Percentiles rank a stretch among this genome's conserved stretches.
These are phyloP conservation scores for Agaricus subrufescens DNA, from an alignment of 768 basidiomycete species.

Conservation along the genomic window DNA sequence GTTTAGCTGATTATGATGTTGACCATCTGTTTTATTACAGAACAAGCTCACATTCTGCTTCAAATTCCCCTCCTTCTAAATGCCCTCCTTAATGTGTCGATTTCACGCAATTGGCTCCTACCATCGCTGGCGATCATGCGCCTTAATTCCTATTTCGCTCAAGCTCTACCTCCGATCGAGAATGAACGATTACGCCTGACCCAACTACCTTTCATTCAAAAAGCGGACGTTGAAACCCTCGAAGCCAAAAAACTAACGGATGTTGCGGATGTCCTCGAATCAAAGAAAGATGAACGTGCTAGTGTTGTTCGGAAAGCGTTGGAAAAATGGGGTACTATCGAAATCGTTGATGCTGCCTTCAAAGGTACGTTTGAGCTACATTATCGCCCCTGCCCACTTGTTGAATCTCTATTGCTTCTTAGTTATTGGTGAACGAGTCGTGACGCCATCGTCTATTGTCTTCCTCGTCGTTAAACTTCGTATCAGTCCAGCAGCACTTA, in stretches of 20 bases:
- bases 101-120: conserved; percentile 85
- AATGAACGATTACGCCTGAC: conserved; percentile 46
- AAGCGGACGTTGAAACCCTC: conserved; percentile 39
- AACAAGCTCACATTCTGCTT: conserved; percentile 66
- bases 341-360: conserved; percentile 80
- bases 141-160: conserved; percentile 76
- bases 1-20: not conserved
- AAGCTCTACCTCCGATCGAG: conserved; percentile 67
- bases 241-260: conserved; percentile 38
- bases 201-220: conserved; percentile 74
- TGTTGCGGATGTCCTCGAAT: conserved; percentile 44
- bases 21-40: conserved; percentile 29
- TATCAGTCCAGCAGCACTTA: conserved; percentile 48
- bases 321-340: conserved; percentile 66
- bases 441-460: conserved; percentile 87
- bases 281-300: conserved; percentile 43
- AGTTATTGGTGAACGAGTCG: conserved; percentile 89
- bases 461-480: conserved; percentile 83
- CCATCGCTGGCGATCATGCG: conserved; percentile 78
- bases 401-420: not conserved
- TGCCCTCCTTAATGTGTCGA: conserved; percentile 76
- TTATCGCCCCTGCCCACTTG: not conserved
- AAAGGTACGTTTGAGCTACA: conserved; percentile 52
- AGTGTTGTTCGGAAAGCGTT: conserved; percentile 60
- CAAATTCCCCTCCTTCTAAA: conserved; percentile 70